These are phyloP conservation scores for Nidula microcarpa DNA, from an alignment of 768 basidiomycete species.

Conservation along the genomic window DNA sequence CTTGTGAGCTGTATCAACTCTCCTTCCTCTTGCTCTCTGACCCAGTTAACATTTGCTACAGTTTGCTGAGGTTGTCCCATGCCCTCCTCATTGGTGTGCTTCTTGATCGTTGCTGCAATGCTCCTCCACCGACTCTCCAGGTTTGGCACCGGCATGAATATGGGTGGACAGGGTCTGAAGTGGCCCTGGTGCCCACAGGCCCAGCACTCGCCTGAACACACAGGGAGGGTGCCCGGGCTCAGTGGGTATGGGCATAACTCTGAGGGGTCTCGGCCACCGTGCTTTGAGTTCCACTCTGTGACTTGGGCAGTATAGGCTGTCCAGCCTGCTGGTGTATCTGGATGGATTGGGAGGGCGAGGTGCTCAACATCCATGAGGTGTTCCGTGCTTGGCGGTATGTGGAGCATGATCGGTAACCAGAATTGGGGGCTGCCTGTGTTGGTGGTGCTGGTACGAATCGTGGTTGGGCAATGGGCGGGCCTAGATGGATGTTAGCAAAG, in stretches of 20 bases:
- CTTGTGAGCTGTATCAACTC: neutral
- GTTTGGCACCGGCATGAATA: constrained; percentile 2
- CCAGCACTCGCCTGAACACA: constrained; percentile 14
- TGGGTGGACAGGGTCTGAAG: neutral
- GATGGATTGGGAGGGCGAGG: constrained; percentile 2
- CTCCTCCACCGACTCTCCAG: constrained; percentile 12
- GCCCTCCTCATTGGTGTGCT: neutral
- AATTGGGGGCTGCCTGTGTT: too few species aligned
- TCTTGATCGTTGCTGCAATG: constrained; percentile 3
- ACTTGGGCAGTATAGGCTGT: constrained; percentile 9
- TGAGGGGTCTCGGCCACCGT: neutral
- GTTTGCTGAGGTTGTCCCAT: neutral
- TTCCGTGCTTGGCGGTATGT: too few species aligned
- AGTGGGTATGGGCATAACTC: constrained; percentile 16
- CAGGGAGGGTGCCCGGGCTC: constrained; percentile 12
- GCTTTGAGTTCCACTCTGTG: constrained; percentile 1
- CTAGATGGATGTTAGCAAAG: too few species aligned
- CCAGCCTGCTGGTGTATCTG: constrained; percentile 10
- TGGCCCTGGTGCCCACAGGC: constrained; percentile 13
- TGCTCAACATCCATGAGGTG: too few species aligned
- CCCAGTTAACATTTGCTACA: neutral
- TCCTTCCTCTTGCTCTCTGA: neutral
- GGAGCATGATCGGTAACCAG: too few species aligned
- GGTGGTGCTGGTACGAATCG: too few species aligned
- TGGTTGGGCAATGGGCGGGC: too few species aligned